Conservation (phyloP, 2,329 filamentous ascomycete species). For the Exophiala aquamarina region DNA sequence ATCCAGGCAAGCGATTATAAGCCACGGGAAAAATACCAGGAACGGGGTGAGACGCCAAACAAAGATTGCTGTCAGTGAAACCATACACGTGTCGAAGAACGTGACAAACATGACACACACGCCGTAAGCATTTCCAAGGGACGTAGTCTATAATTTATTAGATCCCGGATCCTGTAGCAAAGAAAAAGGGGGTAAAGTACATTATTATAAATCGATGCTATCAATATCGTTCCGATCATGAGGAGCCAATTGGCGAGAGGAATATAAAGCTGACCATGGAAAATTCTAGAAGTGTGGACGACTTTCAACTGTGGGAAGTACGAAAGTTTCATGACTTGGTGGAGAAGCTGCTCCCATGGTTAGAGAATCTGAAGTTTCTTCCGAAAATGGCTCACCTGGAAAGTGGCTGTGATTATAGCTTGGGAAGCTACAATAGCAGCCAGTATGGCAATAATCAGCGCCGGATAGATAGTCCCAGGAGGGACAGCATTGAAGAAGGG, state of each 20-base stretch:
- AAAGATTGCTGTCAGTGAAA: slow-evolving; percentile 68
- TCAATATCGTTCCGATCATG: slow-evolving; percentile 71
- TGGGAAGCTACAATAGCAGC: slow-evolving; percentile 76
- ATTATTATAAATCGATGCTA: slow-evolving; percentile 73
- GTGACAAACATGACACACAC: slow-evolving; percentile 65
- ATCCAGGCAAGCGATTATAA: slow-evolving; percentile 66
- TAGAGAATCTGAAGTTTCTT: not conserved
- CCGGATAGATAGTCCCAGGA: slow-evolving; percentile 66
- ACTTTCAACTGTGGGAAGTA: slow-evolving; percentile 77
- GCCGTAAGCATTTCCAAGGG: slow-evolving; percentile 72
- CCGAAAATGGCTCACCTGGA: slow-evolving; percentile 37
- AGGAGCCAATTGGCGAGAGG: slow-evolving; percentile 75
- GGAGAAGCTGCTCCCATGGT: slow-evolving; percentile 48
- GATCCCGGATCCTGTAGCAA: too few relatives aligned
- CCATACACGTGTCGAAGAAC: slow-evolving; percentile 62
- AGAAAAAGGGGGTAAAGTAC: too few relatives aligned
- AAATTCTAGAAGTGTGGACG: slow-evolving; percentile 67
- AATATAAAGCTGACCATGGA: slow-evolving; percentile 75
- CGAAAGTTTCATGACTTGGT: slow-evolving; percentile 69
- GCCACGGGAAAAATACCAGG: slow-evolving; percentile 62
- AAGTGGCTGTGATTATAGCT: slow-evolving; percentile 74
- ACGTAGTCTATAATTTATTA: slow-evolving; percentile 45
- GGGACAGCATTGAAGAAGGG: slow-evolving; percentile 73
- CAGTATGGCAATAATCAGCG: slow-evolving; percentile 66
- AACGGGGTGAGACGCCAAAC: slow-evolving; percentile 65